A percentile compares a stretch with the other conserved stretches of the same genome.
phyloP scores from a whole-genome alignment of 345 rosid genomes.

The Streptanthus diversifolius region DNA sequence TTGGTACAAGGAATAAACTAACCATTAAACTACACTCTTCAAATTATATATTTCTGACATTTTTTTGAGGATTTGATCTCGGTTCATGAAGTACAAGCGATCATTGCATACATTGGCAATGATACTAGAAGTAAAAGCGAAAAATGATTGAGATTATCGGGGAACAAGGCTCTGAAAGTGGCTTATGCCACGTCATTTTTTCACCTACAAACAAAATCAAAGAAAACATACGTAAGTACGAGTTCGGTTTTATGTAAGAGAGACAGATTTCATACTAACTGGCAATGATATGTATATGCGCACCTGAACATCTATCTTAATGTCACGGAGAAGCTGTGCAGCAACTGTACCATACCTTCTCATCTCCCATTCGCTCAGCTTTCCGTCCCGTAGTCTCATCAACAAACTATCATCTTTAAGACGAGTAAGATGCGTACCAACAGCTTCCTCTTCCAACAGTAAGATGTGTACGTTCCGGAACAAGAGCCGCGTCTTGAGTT shows the following conservation, averaged over 20 bases:
- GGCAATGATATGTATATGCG: conserved; percentile 5
- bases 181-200: conserved; percentile 13
- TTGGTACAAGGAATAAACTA: neutral
- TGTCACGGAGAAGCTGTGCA: conserved; percentile 82
- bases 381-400: conserved; percentile 39
- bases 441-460: conserved; percentile 12
- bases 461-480: neutral
- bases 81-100: neutral
- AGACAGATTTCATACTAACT: neutral
- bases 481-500: conserved; percentile 19
- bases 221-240: neutral
- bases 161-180: neutral
- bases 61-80: neutral
- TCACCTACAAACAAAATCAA: conserved; percentile 24
- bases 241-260: neutral
- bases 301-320: conserved; percentile 46
- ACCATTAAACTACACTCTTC: neutral
- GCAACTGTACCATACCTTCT: conserved; percentile 88
- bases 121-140: neutral
- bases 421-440: conserved; percentile 20
- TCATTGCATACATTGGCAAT: neutral
- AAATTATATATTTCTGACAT: neutral
- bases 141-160: neutral
- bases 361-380: conserved; percentile 85
- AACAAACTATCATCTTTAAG: conserved; percentile 35